A percentile compares a stretch with the other conserved stretches of the same genome.
These are phyloP conservation scores for Zygotorulaspora danielsina DNA, from an alignment of 805 yeast species.

Conservation along the genomic window DNA sequence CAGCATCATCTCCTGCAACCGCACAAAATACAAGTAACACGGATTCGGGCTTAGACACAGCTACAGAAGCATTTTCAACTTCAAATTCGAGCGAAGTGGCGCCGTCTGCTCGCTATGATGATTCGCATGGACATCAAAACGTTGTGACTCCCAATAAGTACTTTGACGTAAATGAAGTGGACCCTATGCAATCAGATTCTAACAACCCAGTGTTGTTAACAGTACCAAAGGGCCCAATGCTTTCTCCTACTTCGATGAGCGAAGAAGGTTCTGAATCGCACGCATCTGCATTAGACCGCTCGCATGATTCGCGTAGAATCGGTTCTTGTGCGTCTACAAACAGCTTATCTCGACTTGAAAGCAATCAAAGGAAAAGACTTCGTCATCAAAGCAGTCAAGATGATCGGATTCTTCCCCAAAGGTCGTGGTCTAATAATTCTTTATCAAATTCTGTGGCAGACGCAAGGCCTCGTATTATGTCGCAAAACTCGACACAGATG, in stretches of 20 bases:
- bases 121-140: slow-evolving; percentile 5
- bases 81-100: slow-evolving; percentile 13
- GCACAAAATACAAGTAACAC: slow-evolving; percentile 12
- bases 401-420: slow-evolving; percentile 9
- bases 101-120: slow-evolving; percentile 10
- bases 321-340: slow-evolving; percentile 14
- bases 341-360: slow-evolving; percentile 16
- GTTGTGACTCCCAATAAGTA: slow-evolving; percentile 11
- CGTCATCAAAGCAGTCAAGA: slow-evolving; percentile 12
- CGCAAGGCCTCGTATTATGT: slow-evolving; percentile 6
- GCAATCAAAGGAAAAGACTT: slow-evolving; percentile 22
- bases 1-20: slow-evolving; percentile 9
- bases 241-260: slow-evolving; percentile 61
- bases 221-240: slow-evolving; percentile 31
- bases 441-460: slow-evolving; percentile 5
- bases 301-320: slow-evolving; percentile 8
- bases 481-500: slow-evolving; percentile 8
- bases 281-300: slow-evolving; percentile 11
- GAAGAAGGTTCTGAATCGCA: slow-evolving; percentile 54
- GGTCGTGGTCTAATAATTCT: slow-evolving; percentile 20
- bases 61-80: slow-evolving; percentile 14
- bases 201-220: slow-evolving; percentile 5
- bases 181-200: slow-evolving; percentile 7
- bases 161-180: slow-evolving; percentile 11
- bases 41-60: slow-evolving; percentile 15